A percentile compares a stretch with the other conserved stretches of the same genome.
These are phyloP conservation scores for Xylaria sp. DNA, from an alignment of 2,329 filamentous ascomycete species.

Conservation along the genomic window DNA sequence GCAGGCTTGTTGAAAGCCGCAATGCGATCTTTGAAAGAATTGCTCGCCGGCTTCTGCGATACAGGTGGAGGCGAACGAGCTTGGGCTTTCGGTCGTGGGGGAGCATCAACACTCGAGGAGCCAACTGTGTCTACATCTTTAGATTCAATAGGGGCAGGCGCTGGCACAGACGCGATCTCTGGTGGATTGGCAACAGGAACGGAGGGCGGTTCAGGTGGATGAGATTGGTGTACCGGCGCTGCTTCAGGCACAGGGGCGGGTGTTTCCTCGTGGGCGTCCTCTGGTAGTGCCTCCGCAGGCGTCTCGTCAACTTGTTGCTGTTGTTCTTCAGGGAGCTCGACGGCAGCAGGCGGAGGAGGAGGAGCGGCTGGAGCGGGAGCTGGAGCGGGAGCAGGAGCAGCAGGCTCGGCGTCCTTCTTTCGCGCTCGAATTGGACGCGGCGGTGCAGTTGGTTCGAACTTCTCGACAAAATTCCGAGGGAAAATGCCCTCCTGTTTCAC, in stretches of 20 bases:
- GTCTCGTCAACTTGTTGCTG: conserved; percentile 39
- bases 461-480: conserved; percentile 96
- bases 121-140: conserved; percentile 52
- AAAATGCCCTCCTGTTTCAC: conserved; percentile 86
- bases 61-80: conserved; percentile 72
- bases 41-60: conserved; percentile 76
- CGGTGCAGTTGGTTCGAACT: conserved; percentile 90
- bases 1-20: conserved; percentile 95
- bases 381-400: conserved; percentile 47
- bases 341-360: conserved; percentile 49
- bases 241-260: conserved; percentile 45
- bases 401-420: conserved; percentile 68
- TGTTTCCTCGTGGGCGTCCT: conserved; percentile 49
- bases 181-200: conserved; percentile 52
- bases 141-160: conserved; percentile 51
- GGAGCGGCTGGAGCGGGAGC: conserved; percentile 50
- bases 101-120: conserved; percentile 54
- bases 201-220: conserved; percentile 44
- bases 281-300: conserved; percentile 35
- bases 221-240: conserved; percentile 46
- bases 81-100: conserved; percentile 56
- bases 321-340: conserved; percentile 44
- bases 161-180: conserved; percentile 53
- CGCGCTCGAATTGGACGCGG: conserved; percentile 83
- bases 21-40: conserved; percentile 93